A percentile compares a stretch with the other conserved stretches of the same genome.
phyloP scores from a whole-genome alignment of 805 yeast species.

The Helenozyma baotianmanensis region DNA sequence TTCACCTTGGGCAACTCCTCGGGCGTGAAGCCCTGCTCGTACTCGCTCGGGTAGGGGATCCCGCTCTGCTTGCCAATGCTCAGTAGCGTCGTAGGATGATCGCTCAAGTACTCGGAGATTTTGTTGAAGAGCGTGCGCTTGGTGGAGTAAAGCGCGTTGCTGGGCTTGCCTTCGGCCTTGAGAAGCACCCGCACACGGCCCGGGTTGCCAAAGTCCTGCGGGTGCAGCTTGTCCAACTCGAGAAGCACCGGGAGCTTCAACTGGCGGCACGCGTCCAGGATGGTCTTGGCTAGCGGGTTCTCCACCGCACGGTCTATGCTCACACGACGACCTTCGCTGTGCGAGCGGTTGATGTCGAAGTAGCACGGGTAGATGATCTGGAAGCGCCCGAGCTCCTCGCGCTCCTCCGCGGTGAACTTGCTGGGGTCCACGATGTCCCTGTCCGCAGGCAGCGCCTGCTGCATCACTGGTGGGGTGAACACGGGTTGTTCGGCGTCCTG shows the following conservation, averaged over 20 bases:
- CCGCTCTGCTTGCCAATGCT: constrained; percentile 49
- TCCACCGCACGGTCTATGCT: constrained; percentile 62
- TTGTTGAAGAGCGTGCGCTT: constrained; percentile 64
- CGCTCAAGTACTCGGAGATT: constrained; percentile 56
- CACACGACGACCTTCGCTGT: constrained; percentile 81
- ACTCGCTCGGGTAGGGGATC: constrained; percentile 63
- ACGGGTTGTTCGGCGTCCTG: constrained; percentile 40
- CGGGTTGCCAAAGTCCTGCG: constrained; percentile 95
- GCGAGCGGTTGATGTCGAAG: constrained; percentile 75
- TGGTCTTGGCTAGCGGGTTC: constrained; percentile 82
- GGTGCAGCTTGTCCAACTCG: constrained; percentile 85
- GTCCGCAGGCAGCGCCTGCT: not conserved
- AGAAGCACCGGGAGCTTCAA: constrained; percentile 42
- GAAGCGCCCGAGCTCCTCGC: constrained; percentile 61
- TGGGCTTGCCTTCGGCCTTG: constrained; percentile 43
- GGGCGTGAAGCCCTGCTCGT: constrained; percentile 45
- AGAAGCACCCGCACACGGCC: constrained; percentile 85
- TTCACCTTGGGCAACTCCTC: constrained; percentile 69
- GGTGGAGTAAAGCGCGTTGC: constrained; percentile 29
- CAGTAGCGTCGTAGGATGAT: constrained; percentile 64
- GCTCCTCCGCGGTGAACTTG: constrained; percentile 30
- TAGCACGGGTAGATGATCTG: constrained; percentile 87
- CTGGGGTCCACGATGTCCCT: constrained; percentile 12
- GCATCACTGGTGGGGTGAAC: constrained; percentile 22
- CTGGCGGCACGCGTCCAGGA: constrained; percentile 67